Conservation (phyloP, 2,329 filamentous ascomycete genomes). For the Knufia fluminis region DNA sequence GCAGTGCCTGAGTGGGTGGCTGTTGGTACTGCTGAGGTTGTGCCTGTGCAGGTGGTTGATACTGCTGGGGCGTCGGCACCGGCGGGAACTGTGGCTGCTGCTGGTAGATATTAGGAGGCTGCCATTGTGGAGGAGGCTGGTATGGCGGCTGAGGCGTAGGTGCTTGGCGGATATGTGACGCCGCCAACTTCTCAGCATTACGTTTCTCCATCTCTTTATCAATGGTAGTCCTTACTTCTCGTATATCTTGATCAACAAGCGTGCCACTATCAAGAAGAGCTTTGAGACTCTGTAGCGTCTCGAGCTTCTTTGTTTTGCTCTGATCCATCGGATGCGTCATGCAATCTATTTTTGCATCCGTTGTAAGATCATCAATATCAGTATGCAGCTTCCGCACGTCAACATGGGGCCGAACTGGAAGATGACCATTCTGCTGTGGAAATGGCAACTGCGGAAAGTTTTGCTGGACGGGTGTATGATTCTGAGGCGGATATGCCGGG, state of each 20-base stretch:
- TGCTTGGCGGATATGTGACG: conserved; percentile 26
- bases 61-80: conserved; percentile 26
- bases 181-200: conserved; percentile 37
- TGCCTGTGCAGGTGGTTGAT: conserved; percentile 22
- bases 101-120: conserved; percentile 23
- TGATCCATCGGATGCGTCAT: conserved; percentile 23
- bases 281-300: conserved; percentile 22
- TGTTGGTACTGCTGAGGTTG: conserved; percentile 24
- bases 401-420: conserved; percentile 28
- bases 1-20: conserved; percentile 23
- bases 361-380: conserved; percentile 44
- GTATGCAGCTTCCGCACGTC: conserved; percentile 66
- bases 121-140: conserved; percentile 25
- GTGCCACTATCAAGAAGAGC: conserved; percentile 22
- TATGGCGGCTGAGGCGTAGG: conserved; percentile 25
- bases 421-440: conserved; percentile 11
- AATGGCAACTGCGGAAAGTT: background rate
- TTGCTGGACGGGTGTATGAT: conserved; percentile 8
- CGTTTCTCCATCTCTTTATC: conserved; percentile 28
- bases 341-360: conserved; percentile 23
- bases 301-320: conserved; percentile 19
- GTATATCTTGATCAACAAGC: conserved; percentile 18
- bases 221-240: conserved; percentile 21
- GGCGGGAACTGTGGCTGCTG: conserved; percentile 28
- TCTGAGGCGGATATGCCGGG: conserved; percentile 26